Percentiles rank a stretch among this genome's conserved stretches.
phyloP scores from a whole-genome alignment of 2,329 filamentous ascomycete species.

The Mollisiaceae sp. region DNA sequence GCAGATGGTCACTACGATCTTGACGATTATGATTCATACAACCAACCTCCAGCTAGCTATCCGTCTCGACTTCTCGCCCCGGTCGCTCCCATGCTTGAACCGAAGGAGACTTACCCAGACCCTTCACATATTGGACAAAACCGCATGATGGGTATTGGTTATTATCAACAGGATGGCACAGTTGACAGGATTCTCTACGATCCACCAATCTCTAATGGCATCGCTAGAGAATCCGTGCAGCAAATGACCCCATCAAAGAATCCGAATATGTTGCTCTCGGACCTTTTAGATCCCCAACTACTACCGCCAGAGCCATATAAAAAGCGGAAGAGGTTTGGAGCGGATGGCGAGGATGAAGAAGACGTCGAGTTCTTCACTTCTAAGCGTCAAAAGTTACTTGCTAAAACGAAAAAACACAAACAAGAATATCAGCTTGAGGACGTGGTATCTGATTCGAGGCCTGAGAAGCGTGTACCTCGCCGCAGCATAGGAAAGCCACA shows the following conservation, averaged over 20 bases:
- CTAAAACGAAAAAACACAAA: slow-evolving; percentile 26
- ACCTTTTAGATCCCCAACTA: slow-evolving; percentile 31
- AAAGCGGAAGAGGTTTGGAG: slow-evolving; percentile 31
- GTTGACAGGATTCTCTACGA: slow-evolving; percentile 42
- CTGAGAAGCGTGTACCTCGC: slow-evolving; percentile 31
- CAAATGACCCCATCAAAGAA: slow-evolving; percentile 20
- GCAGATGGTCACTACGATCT: slow-evolving; percentile 34
- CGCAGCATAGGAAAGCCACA: slow-evolving; percentile 30
- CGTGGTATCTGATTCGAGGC: slow-evolving; percentile 1
- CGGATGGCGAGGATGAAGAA: slow-evolving; percentile 30
- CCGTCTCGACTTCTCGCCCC: slow-evolving; percentile 34
- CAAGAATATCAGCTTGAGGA: slow-evolving; percentile 8
- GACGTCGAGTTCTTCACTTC: slow-evolving; percentile 39
- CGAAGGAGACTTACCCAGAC: slow-evolving; percentile 33
- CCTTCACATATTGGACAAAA: slow-evolving; percentile 31
- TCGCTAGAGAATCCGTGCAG: slow-evolving; percentile 19
- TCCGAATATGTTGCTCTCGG: slow-evolving; percentile 34
- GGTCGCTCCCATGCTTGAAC: slow-evolving; percentile 26
- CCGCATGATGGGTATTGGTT: slow-evolving; percentile 41
- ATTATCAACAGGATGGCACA: slow-evolving; percentile 37
- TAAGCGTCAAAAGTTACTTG: slow-evolving; percentile 33
- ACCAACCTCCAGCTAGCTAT: slow-evolving; percentile 29
- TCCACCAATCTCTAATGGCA: slow-evolving; percentile 31
- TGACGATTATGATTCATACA: slow-evolving; percentile 29
- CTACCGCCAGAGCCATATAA: slow-evolving; percentile 25